Evolutionary conservation across 805 yeast genomes (phyloP), one percentile per base, ranked within the genome.

Genomic region (Lipomyces sp.): DNA sequence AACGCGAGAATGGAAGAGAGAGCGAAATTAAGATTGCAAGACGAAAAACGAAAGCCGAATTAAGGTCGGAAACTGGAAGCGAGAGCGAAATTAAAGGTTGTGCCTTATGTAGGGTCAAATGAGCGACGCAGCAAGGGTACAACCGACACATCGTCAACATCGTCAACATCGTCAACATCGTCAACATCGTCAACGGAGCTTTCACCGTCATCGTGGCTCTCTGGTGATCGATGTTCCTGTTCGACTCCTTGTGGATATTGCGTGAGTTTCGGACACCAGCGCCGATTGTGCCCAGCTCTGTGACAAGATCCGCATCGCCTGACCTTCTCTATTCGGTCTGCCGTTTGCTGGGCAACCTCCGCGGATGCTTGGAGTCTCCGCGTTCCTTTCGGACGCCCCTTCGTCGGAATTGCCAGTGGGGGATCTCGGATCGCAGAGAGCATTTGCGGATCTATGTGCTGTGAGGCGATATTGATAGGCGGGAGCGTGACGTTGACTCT

Each of bases 231-330:
- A n/a, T n/a, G n/a, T n/a, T n/a, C n/a, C n/a, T n/a, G n/a, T 34
- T 50, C 53, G 2, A 50, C 2, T 50, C 10, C 53, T 50, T 50
- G 51, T 30, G 53, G 4, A 50, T 13, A 6, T 50, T 50, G 13
- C 53, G 3, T 7, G 30, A 50, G 18, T 50, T 50, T 50, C 18
- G 53, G 24, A 29, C 53, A 50, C 8, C 30, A 6, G 32, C 53
- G 53, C 53, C 53, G 53, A 50, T 50, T 50, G 53, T 50, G 53
- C 24, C 53, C 53, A 50, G 10, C 53, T 50, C 10, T 50, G 24
- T 13, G 2, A 15, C 53, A 50, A 30, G 53, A 50, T 18, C 10
- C 10, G 18, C 53, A 50, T 18, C 53, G 29, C 10, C 53, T 50
- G 32, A 50, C 53, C 18, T 50, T 50, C 53, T 50, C 53, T 13